These are phyloP conservation scores for Isabelozyma rhagii DNA, from an alignment of 805 yeast genomes.

Conservation along the genomic window DNA sequence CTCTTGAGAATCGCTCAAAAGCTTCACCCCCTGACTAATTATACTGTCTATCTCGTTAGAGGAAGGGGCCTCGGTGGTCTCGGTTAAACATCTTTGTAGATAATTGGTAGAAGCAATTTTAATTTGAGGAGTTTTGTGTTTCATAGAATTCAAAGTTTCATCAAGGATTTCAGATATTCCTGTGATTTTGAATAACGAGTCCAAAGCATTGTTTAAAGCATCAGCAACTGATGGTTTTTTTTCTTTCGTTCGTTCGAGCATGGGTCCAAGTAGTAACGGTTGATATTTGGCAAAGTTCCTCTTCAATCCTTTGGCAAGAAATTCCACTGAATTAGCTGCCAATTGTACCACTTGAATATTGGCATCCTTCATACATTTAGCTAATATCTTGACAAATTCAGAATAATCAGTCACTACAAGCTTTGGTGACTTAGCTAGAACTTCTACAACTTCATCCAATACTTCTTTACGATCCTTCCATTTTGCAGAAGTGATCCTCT, in stretches of 20 bases:
- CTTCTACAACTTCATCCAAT: conserved; percentile 57
- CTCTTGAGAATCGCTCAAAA: conserved; percentile 80
- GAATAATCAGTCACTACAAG: conserved; percentile 62
- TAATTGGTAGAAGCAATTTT: conserved; percentile 67
- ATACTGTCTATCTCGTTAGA: conserved; percentile 54
- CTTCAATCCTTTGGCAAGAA: conserved; percentile 65
- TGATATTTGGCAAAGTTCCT: conserved; percentile 54
- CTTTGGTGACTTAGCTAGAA: conserved; percentile 52
- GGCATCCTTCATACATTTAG: conserved; percentile 81
- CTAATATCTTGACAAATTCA: conserved; percentile 57
- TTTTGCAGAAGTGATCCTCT: conserved; percentile 55
- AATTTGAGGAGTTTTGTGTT: conserved; percentile 80
- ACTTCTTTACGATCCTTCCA: conserved; percentile 95
- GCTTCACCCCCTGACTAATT: conserved; percentile 52
- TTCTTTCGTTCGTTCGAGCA: conserved; percentile 83
- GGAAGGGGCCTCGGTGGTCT: conserved; percentile 47
- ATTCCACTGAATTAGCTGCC: conserved; percentile 65
- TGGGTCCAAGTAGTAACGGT: conserved; percentile 50
- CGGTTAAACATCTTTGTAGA: conserved; percentile 59
- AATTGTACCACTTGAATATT: conserved; percentile 81
- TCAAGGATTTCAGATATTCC: conserved; percentile 56
- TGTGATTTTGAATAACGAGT: conserved; percentile 54
- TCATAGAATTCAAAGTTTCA: conserved; percentile 55
- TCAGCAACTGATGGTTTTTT: conserved; percentile 77
- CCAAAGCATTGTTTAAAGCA: conserved; percentile 64